These are phyloP conservation scores for Blastobotrys persicus DNA, from an alignment of 1,139 yeast species.

Conservation along the genomic window DNA sequence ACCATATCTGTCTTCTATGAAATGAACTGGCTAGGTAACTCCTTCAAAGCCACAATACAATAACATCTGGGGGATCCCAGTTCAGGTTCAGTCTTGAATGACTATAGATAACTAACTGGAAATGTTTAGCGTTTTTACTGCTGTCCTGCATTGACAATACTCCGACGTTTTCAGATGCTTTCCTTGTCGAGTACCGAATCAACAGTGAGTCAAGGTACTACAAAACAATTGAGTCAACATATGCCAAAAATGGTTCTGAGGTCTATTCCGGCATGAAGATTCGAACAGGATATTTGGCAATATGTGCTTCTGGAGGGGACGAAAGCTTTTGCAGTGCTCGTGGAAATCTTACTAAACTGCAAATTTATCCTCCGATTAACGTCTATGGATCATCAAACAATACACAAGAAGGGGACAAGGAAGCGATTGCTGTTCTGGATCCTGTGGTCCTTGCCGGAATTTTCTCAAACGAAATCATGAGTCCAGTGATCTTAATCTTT, in stretches of 20 bases:
- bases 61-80: too few species aligned
- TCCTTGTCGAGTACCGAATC: conserved; percentile 47
- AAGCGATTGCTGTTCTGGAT: conserved; percentile 32
- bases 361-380: conserved; percentile 10
- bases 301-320: conserved; percentile 43
- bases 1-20: neutral
- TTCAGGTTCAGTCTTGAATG: too few species aligned
- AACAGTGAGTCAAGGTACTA: conserved; percentile 45
- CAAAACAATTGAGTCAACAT: conserved; percentile 35
- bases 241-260: conserved; percentile 31
- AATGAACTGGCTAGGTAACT: too few species aligned
- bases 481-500: conserved; percentile 54
- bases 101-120: neutral
- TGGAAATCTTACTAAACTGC: conserved; percentile 26
- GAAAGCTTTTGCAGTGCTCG: conserved; percentile 40
- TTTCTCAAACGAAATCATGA: conserved; percentile 48
- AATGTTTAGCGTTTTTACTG: conserved; percentile 44
- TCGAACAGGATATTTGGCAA: conserved; percentile 51
- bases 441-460: conserved; percentile 43
- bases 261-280: conserved; percentile 39
- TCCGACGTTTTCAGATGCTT: conserved; percentile 46
- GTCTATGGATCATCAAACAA: conserved; percentile 5
- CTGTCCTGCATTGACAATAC: conserved; percentile 49
- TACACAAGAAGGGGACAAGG: neutral
- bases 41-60: too few species aligned